Percentiles rank a stretch among this genome's conserved stretches.
These are phyloP conservation scores for Solanum ossicruentum DNA, from an alignment of 257 asterid genomes.

Conservation along the genomic window DNA sequence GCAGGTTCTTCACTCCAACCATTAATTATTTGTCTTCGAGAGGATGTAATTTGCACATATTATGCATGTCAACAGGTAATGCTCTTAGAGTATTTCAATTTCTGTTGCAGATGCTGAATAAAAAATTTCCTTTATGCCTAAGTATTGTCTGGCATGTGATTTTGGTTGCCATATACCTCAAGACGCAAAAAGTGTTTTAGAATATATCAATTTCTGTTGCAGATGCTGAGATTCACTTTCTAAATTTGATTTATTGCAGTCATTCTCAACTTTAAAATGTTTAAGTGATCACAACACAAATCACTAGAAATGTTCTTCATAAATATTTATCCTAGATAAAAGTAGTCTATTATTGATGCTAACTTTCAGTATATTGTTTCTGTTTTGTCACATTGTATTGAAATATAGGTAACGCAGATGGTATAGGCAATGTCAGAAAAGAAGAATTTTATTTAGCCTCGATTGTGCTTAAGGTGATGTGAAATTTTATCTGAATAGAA, in stretches of 20 bases:
- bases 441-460: constrained; percentile 77
- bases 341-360: background rate
- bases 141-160: background rate
- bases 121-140: background rate
- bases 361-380: background rate
- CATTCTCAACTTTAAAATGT: background rate
- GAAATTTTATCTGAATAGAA: background rate
- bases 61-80: constrained; percentile 82
- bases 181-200: background rate
- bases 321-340: background rate
- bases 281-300: background rate
- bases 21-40: constrained; percentile 49
- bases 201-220: too few relatives aligned
- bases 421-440: constrained; percentile 61
- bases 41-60: constrained; percentile 52
- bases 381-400: background rate
- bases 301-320: background rate
- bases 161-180: background rate
- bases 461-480: constrained; percentile 55
- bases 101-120: background rate
- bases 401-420: constrained; percentile 67
- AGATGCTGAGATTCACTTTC: background rate
- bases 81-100: background rate
- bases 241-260: background rate
- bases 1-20: constrained; percentile 90